Evolutionary conservation across 805 yeast genomes (phyloP), one percentile per base, ranked within the genome.

Genomic region (Starmerella vaccinii): DNA sequence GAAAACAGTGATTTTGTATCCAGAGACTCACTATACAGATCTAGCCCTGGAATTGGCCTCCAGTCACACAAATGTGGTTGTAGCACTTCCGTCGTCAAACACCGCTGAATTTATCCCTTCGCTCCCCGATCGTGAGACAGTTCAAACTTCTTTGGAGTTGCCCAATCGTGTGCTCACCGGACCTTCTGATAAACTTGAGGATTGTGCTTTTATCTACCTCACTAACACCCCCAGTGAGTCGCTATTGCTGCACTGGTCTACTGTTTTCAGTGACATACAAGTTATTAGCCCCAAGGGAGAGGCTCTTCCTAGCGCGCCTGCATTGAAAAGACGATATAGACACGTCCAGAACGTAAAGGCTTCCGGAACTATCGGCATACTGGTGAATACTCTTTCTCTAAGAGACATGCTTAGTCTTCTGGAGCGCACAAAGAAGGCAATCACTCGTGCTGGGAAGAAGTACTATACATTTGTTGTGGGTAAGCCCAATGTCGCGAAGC

Each of bases 401-500:
- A 69, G 80, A 34, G 83, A 85, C 61, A 84, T 95, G 5, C 76
- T 78, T 47, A 71, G 65, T n/a, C 68, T 90, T 32, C 71, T 90
- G 48, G 77, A 80, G 49, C 71, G 71, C 30, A 76, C 88, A 7
- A 75, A 78, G 15, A 63, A 69, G 23, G 75, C 82, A 66, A 77
- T 92, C 51, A 75, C 73, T 47, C 72, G 70, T 3, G 88, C 90
- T 0, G 96, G 85, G 1, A 92, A 92, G 67, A 92, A 92, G 62
- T 90, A 85, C 57, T 92, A 92, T 63, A 76, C 87, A 63, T 88
- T 92, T 69, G 97, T 89, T 3, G 97, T 92, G 4, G 98, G 98
- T 10, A 92, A 92, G 65, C 97, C 97, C 9, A 92, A 92, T 62
- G 97, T 92, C 18, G 95, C 98, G 23, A 92, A 92, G 62, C 71